Conservation (phyloP, 257 asterid genomes). For the Orobanche coerulescens region DNA sequence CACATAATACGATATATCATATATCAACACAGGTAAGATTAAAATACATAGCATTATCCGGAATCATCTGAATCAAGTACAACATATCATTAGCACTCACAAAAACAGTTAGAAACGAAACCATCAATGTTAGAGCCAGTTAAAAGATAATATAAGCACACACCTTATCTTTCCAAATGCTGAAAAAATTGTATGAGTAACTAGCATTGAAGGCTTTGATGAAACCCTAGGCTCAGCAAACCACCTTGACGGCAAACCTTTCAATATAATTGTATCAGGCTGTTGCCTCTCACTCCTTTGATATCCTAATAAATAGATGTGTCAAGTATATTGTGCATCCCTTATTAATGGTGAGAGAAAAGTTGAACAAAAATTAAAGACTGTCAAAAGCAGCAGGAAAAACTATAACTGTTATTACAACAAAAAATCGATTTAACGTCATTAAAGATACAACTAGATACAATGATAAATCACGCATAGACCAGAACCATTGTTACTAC, state of each 20-base stretch:
- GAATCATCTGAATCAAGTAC: not conserved
- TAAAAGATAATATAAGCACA: constrained; percentile 20
- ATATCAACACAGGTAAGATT: not conserved
- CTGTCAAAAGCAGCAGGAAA: not conserved
- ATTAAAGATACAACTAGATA: not conserved
- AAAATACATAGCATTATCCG: not conserved
- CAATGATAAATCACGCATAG: not conserved
- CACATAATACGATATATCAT: not conserved
- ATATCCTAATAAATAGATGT: constrained; percentile 39
- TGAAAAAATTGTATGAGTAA: constrained; percentile 79
- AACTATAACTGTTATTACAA: not conserved
- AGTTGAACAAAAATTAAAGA: not conserved
- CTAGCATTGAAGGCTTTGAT: constrained; percentile 96
- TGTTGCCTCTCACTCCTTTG: constrained; percentile 51
- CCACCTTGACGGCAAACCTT: constrained; percentile 98
- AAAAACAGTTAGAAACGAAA: constrained; percentile 6
- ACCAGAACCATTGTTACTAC: not conserved
- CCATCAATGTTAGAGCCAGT: constrained; percentile 1
- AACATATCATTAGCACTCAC: not conserved
- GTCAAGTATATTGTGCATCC: constrained; percentile 11
- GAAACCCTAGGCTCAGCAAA: constrained; percentile 95
- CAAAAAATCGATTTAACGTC: not conserved
- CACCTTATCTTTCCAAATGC: constrained; percentile 80
- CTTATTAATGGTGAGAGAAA: not conserved
- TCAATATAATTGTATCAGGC: constrained; percentile 77